Evolutionary conservation across 257 asterid species (phyloP).

Genomic region (Petunia secreta): DNA sequence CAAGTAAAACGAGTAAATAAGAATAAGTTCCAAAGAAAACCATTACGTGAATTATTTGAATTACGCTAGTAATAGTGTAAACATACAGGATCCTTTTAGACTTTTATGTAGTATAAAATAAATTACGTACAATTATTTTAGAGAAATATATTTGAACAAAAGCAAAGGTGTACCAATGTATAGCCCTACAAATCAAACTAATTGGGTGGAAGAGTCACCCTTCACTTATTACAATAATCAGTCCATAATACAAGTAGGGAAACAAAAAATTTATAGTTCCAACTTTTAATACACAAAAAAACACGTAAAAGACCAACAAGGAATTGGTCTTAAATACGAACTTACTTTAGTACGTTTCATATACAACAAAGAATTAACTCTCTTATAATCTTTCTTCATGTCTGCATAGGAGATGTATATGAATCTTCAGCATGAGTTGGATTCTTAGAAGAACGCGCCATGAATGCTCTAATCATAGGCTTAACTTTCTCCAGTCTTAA

Average conservation of each 20-base stretch:
- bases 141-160: too few species aligned
- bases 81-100: too few species aligned
- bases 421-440: conserved; percentile 2
- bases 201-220: too few species aligned
- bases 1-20: too few species aligned
- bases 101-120: too few species aligned
- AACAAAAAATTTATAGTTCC: neutral
- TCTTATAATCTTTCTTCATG: neutral
- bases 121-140: too few species aligned
- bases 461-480: conserved; percentile 34
- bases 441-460: neutral
- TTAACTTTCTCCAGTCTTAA: conserved; percentile 42
- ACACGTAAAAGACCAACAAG: neutral
- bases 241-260: neutral
- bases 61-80: too few species aligned
- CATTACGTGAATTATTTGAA: too few species aligned
- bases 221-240: neutral
- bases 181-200: too few species aligned
- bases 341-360: neutral
- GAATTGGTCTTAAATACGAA: neutral
- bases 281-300: neutral
- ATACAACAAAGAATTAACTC: neutral
- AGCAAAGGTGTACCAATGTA: too few species aligned
- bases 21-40: too few species aligned
- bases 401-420: neutral